Evolutionary conservation across 176 grass and related monocot species (phyloP).

Genomic region (Lolium perenne): DNA sequence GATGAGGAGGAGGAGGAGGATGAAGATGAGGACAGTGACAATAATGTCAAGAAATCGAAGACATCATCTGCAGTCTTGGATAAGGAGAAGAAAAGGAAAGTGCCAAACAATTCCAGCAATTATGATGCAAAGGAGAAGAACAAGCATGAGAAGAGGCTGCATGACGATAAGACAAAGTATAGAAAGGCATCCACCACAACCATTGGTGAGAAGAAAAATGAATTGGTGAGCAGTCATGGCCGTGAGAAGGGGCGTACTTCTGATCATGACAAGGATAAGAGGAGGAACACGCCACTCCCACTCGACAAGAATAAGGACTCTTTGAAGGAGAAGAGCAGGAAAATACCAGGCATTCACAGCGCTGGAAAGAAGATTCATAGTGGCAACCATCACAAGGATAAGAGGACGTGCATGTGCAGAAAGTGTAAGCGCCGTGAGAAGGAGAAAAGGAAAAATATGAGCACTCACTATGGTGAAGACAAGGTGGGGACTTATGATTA

Average conservation of each 20-base stretch:
- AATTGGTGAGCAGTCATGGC: neutral
- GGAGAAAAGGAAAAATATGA: neutral
- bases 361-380: neutral
- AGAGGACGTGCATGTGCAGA: neutral
- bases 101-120: neutral
- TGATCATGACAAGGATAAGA: constrained; percentile 13
- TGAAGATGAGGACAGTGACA: neutral
- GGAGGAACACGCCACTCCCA: neutral
- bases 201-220: constrained; percentile 21
- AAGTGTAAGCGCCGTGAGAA: neutral
- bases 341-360: neutral
- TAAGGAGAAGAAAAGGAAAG: neutral
- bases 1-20: neutral
- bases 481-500: neutral
- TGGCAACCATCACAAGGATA: neutral
- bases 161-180: neutral
- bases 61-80: neutral
- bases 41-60: neutral
- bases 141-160: neutral
- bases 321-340: constrained; percentile 22
- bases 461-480: neutral
- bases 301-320: neutral
- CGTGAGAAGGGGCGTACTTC: neutral
- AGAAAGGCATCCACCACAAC: neutral
- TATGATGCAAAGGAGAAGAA: neutral